A percentile compares a stretch with the other conserved stretches of the same genome.
Evolutionary conservation across 1,139 yeast species (phyloP).

Genomic region (Diutina siamensis): DNA sequence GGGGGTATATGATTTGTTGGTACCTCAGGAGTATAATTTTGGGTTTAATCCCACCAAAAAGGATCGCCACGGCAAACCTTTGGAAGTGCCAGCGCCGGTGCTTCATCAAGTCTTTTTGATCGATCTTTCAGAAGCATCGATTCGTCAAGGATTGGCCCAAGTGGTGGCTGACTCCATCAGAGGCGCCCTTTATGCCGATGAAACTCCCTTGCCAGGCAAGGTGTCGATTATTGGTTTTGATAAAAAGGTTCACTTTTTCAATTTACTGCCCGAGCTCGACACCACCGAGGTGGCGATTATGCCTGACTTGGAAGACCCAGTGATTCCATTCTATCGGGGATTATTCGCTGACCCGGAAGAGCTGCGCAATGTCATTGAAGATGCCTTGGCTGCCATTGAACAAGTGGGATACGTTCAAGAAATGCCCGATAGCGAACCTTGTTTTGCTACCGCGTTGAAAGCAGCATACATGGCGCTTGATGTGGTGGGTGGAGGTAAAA

Average conservation of each 20-base stretch:
- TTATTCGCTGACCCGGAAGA: slow-evolving; percentile 71
- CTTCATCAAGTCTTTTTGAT: slow-evolving; percentile 68
- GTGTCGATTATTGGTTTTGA: slow-evolving; percentile 72
- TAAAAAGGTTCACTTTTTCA: slow-evolving; percentile 61
- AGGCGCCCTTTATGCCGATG: slow-evolving; percentile 30
- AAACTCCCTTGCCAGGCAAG: slow-evolving; percentile 19
- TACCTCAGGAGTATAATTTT: slow-evolving; percentile 61
- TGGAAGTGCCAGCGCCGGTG: slow-evolving; percentile 19
- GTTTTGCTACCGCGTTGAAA: slow-evolving; percentile 70
- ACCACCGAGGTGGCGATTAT: slow-evolving; percentile 50
- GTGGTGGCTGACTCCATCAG: slow-evolving; percentile 68
- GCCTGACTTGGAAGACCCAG: slow-evolving; percentile 63
- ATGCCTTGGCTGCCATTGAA: slow-evolving; percentile 55
- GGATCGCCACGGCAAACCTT: slow-evolving; percentile 6
- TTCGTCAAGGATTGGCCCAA: slow-evolving; percentile 51
- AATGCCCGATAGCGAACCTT: slow-evolving; percentile 49
- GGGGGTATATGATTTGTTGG: slow-evolving; percentile 81
- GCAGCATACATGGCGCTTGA: slow-evolving; percentile 59
- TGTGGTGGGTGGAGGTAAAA: slow-evolving; percentile 68
- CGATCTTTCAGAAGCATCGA: slow-evolving; percentile 59
- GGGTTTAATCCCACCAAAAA: slow-evolving; percentile 15
- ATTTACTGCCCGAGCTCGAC: slow-evolving; percentile 44
- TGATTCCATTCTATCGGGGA: slow-evolving; percentile 71
- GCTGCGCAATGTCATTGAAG: slow-evolving; percentile 51
- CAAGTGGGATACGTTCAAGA: slow-evolving; percentile 26